A percentile compares a stretch with the other conserved stretches of the same genome.
Evolutionary conservation across 371 early-diverging fungal genomes (phyloP).

Genomic region (Lichtheimia ramosa): DNA sequence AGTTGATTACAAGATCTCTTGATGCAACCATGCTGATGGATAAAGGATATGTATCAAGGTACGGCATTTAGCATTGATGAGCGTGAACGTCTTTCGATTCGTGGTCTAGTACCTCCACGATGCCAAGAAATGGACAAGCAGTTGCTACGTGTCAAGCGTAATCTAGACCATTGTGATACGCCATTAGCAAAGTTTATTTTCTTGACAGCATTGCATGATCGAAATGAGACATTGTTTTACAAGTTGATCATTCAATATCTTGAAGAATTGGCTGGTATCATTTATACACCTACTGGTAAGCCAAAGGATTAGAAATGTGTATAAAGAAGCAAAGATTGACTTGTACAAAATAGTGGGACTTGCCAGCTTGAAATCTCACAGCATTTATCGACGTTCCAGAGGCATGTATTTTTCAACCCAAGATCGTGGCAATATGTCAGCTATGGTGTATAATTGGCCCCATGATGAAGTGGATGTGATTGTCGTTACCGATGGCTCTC

Average conservation of each 20-base stretch:
- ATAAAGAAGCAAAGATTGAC: neutral
- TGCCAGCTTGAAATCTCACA: constrained; percentile 57
- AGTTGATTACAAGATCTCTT: neutral
- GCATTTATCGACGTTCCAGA: constrained; percentile 64
- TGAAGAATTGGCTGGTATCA: constrained; percentile 50
- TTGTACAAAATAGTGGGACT: constrained; percentile 32
- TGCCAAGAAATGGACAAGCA: constrained; percentile 69
- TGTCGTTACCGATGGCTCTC: constrained; percentile 70
- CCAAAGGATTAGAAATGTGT: neutral
- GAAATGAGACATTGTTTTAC: constrained; percentile 68
- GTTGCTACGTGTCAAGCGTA: constrained; percentile 57
- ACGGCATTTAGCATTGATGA: constrained; percentile 67
- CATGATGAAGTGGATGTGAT: constrained; percentile 63
- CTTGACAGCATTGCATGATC: constrained; percentile 52
- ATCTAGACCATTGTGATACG: constrained; percentile 56
- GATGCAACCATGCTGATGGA: no score
- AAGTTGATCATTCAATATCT: constrained; percentile 61
- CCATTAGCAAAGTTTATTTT: constrained; percentile 62
- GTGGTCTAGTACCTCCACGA: constrained; percentile 67
- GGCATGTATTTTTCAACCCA: constrained; percentile 66
- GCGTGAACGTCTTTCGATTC: constrained; percentile 65
- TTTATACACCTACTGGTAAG: constrained; percentile 51
- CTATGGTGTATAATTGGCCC: constrained; percentile 61
- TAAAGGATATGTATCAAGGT: constrained; percentile 24
- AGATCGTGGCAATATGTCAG: constrained; percentile 63